These are phyloP conservation scores for Dacryopinax spathularia DNA, from an alignment of 768 basidiomycete species.

Conservation along the genomic window DNA sequence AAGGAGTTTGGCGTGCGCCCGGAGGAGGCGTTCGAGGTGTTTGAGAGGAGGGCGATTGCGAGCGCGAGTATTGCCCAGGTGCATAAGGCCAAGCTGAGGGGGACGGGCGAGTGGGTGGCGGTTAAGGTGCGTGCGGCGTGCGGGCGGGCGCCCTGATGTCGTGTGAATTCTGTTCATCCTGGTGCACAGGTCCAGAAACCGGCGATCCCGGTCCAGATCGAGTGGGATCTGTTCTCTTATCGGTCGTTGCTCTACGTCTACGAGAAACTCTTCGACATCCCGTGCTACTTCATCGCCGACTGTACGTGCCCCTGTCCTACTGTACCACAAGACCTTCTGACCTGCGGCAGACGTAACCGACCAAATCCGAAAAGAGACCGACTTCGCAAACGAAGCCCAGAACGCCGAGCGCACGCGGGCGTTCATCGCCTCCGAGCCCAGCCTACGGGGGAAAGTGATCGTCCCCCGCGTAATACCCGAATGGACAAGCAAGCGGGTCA, in stretches of 20 bases:
- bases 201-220: slow-evolving; percentile 69
- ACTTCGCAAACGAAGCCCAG: slow-evolving; percentile 63
- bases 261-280: slow-evolving; percentile 62
- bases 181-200: slow-evolving; percentile 53
- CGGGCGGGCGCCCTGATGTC: too few relatives aligned
- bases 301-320: slow-evolving; percentile 27
- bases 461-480: slow-evolving; percentile 63
- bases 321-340: slow-evolving; percentile 5
- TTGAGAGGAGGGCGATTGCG: slow-evolving; percentile 63
- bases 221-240: slow-evolving; percentile 58
- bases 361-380: slow-evolving; percentile 70
- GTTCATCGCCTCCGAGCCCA: slow-evolving; percentile 55
- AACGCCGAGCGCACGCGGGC: slow-evolving; percentile 60
- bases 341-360: slow-evolving; percentile 38
- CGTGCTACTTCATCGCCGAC: slow-evolving; percentile 60
- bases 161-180: background rate
- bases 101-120: slow-evolving; percentile 52
- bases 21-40: slow-evolving; percentile 60
- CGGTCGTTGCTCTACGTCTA: slow-evolving; percentile 26
- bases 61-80: slow-evolving; percentile 91
- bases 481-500: slow-evolving; percentile 59
- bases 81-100: slow-evolving; percentile 53
- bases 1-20: slow-evolving; percentile 58
- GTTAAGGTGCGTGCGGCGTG: slow-evolving; percentile 61
- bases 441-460: slow-evolving; percentile 53